A percentile compares a stretch with the other conserved stretches of the same genome.
Conservation (phyloP, 176 grass and related monocot species). For the Musa itinerans region DNA sequence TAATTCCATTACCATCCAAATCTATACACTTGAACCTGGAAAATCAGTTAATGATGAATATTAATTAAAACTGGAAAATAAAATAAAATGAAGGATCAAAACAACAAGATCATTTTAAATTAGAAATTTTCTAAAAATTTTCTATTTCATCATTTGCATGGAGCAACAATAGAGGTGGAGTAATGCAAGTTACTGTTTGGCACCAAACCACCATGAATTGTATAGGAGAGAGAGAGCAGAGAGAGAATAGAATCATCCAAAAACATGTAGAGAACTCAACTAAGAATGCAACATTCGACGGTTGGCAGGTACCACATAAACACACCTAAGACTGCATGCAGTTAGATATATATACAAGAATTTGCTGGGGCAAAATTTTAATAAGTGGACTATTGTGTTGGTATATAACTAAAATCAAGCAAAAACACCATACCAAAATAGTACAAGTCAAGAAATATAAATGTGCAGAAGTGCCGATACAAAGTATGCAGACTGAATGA, state of each 20-base stretch:
- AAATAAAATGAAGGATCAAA: background rate
- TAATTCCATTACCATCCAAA: constrained; percentile 93
- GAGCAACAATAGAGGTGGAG: background rate
- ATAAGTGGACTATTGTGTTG: too few relatives aligned
- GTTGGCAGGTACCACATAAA: background rate
- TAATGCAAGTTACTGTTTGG: background rate
- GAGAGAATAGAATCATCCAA: too few relatives aligned
- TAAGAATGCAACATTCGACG: background rate
- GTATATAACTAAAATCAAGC: too few relatives aligned
- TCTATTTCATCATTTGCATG: background rate
- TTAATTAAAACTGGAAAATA: background rate
- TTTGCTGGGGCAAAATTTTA: too few relatives aligned
- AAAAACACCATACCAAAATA: background rate
- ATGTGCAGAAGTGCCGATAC: background rate
- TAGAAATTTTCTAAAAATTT: background rate
- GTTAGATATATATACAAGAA: background rate
- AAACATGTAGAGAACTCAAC: background rate
- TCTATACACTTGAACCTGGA: constrained; percentile 99
- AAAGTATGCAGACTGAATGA: background rate
- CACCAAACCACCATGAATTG: too few relatives aligned
- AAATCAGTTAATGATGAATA: constrained; percentile 16
- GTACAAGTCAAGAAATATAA: background rate
- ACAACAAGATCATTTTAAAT: background rate
- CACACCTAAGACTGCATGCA: background rate
- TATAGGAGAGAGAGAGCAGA: too few relatives aligned